Evolutionary conservation across 2,329 filamentous ascomycete genomes (phyloP), one percentile per base, ranked within the genome.

Genomic region (Aspergillus brasiliensis): DNA sequence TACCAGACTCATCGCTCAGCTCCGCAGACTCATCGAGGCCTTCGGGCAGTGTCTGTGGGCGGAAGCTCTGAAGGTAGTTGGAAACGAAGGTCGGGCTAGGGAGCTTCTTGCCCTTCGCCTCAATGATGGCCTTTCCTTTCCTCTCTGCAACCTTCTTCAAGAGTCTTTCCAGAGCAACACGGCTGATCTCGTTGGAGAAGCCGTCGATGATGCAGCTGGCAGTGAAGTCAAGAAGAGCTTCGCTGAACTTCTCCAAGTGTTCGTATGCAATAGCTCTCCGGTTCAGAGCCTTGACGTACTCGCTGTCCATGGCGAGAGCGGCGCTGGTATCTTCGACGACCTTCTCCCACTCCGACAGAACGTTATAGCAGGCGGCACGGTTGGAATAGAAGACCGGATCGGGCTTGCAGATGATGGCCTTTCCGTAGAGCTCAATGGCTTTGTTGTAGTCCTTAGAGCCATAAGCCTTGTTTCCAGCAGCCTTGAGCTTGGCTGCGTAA

Each of bases 301-400:
- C 91, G 69, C 90, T 90, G 76, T 99, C 92, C 78, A 99, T 90
- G 75, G 86, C 90, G 79, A 99, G 89, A 65, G 95, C 95, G 56
- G 95, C 94, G 31, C 91, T 97, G 58, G 95, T 98, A 75, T 99
- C 95, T 72, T 96, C 94, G 64, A 99, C 90, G 59, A 98, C 95
- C 82, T 95, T 94, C 52, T 96, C 90, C 92, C 94, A 99, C 71
- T 97, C 86, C 66, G 87, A 88, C 74, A 95, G 87, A 67, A 95
- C 92, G 76, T 97, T 98, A 82, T 92, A 96, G 84, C 95, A 99
- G 57, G 95, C 95, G 59, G 95, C 95, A 70, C 95, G 90, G 84
- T 99, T 99, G 65, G 95, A 98, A 85, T 96, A 99, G 84, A 95
- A 99, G 76, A 99, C 93, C 31, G 95, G 92, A 73, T 99, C 95